Percentiles rank a stretch among this genome's conserved stretches.
Conservation (phyloP, 768 basidiomycete species). For the Russula compacta region DNA sequence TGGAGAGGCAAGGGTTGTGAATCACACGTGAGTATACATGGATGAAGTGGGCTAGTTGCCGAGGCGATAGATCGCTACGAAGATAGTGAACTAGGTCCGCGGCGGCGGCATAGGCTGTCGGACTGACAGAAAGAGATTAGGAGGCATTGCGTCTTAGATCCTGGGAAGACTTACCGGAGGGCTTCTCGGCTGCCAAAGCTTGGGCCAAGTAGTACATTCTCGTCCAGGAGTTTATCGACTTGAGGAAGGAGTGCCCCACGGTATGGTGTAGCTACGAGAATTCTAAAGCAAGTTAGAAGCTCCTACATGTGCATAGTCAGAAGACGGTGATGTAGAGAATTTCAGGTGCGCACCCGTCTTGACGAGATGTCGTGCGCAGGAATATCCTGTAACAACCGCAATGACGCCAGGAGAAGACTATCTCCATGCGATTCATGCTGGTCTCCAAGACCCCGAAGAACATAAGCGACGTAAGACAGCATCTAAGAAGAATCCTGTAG, state of each 20-base stretch:
- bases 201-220: constrained; percentile 78
- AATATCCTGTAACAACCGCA: constrained; percentile 90
- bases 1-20: constrained; percentile 77
- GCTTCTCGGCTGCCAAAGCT: constrained; percentile 80
- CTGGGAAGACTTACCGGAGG: constrained; percentile 45
- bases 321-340: not conserved
- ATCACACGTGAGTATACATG: constrained; percentile 81
- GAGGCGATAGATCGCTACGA: constrained; percentile 66
- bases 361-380: constrained; percentile 76
- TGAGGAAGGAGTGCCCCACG: constrained; percentile 71
- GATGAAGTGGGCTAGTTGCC: constrained; percentile 70
- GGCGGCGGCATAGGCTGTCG: constrained; percentile 76
- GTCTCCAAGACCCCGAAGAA: constrained; percentile 59
- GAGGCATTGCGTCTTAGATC: not conserved
- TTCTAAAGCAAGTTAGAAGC: constrained; percentile 84
- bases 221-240: constrained; percentile 85
- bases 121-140: constrained; percentile 32
- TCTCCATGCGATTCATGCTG: constrained; percentile 72
- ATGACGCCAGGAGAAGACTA: constrained; percentile 64
- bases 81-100: constrained; percentile 93
- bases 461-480: constrained; percentile 86
- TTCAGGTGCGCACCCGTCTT: constrained; percentile 54
- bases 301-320: constrained; percentile 44
- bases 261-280: constrained; percentile 73
- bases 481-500: constrained; percentile 41